Conservation (phyloP, 768 basidiomycete species). For the Tulasnella sp. region DNA sequence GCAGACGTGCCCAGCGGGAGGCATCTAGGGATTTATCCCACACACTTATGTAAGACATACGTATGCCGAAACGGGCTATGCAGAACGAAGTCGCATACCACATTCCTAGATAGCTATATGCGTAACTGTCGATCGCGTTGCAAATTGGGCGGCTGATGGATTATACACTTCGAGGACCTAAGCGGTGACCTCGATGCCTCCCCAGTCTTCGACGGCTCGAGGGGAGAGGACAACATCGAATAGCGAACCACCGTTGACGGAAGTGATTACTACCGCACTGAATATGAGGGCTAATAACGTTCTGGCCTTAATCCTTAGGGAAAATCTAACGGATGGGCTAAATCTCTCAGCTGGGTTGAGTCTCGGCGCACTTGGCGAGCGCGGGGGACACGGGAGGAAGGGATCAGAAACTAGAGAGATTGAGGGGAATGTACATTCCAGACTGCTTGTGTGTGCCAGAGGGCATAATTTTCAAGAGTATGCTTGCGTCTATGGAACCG, state of each 20-base stretch:
- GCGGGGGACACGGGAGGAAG: no score
- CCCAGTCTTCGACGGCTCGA: neutral
- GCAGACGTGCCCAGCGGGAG: neutral
- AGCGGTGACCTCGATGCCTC: constrained; percentile 14
- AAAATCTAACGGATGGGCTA: no score
- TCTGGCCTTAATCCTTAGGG: neutral
- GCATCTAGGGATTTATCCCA: neutral
- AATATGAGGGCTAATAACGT: neutral
- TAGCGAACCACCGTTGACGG: neutral
- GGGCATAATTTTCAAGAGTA: no score
- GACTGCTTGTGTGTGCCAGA: no score
- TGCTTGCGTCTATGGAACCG: no score
- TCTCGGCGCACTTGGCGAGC: no score
- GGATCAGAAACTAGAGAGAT: no score
- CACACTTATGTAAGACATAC: neutral
- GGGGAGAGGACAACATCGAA: neutral
- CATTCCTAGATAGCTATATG: neutral
- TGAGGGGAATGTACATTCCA: no score
- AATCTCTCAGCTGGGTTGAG: neutral
- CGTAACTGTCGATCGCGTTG: neutral
- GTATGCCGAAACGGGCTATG: neutral
- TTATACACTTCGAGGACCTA: neutral
- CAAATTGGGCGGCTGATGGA: constrained; percentile 8
- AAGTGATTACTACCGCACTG: neutral
- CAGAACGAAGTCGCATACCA: neutral